Evolutionary conservation across 805 yeast species (phyloP).

Genomic region (Saturnispora gosingensis): DNA sequence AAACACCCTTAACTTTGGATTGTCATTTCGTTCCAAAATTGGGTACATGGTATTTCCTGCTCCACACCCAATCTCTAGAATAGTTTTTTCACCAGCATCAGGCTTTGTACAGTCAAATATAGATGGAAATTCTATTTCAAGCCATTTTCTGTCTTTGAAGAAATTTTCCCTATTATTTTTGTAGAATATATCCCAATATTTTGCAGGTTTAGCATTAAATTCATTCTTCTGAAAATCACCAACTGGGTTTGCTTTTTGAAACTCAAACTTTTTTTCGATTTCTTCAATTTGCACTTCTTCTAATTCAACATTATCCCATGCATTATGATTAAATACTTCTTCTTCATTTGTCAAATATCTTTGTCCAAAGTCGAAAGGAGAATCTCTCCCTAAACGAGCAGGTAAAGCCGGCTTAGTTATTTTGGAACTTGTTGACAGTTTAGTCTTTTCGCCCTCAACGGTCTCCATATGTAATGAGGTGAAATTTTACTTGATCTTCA

Average conservation of each 20-base stretch:
- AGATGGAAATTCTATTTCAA: conserved; percentile 86
- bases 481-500: not conserved
- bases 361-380: conserved; percentile 90
- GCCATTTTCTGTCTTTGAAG: conserved; percentile 95
- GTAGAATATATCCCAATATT: conserved; percentile 92
- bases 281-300: conserved; percentile 68
- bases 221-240: conserved; percentile 70
- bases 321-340: conserved; percentile 87
- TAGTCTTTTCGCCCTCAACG: not conserved
- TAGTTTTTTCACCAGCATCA: conserved; percentile 59
- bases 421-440: not conserved
- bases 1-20: conserved; percentile 58
- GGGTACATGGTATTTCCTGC: conserved; percentile 98
- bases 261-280: conserved; percentile 50
- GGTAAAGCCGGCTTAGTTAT: conserved; percentile 36
- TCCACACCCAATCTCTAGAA: conserved; percentile 94
- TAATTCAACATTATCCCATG: conserved; percentile 98
- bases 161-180: conserved; percentile 86
- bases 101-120: conserved; percentile 69
- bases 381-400: conserved; percentile 69
- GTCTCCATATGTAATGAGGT: not conserved
- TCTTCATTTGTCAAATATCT: conserved; percentile 60
- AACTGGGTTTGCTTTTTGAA: conserved; percentile 80
- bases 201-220: conserved; percentile 80
- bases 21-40: conserved; percentile 70